Evolutionary conservation across 228 moss, liverwort and hornwort genomes (phyloP).

Genomic region (Sphagnum fallax): DNA sequence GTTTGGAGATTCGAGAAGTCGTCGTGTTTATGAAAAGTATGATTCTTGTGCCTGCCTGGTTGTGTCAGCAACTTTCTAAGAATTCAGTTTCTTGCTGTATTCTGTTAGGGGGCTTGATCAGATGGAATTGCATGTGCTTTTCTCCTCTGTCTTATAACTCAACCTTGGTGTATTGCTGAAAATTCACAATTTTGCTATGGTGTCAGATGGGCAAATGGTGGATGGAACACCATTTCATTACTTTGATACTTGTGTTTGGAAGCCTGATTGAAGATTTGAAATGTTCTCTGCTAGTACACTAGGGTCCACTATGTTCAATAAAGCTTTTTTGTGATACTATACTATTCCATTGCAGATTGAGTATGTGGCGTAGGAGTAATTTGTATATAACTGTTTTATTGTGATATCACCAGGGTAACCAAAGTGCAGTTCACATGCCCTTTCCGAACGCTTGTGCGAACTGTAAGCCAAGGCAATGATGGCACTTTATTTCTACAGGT

Average conservation of each 20-base stretch:
- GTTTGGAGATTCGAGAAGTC: conserved; percentile 74
- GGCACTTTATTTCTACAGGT: conserved; percentile 86
- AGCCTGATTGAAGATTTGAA: too few relatives aligned
- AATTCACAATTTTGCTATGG: too few relatives aligned
- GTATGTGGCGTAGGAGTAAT: too few relatives aligned
- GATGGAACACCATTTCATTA: too few relatives aligned
- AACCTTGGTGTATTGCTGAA: too few relatives aligned
- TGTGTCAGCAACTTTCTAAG: not conserved
- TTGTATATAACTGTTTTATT: not conserved
- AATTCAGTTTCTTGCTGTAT: not conserved
- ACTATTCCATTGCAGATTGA: too few relatives aligned
- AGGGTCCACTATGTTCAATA: too few relatives aligned
- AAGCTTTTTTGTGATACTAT: too few relatives aligned
- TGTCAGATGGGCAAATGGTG: too few relatives aligned
- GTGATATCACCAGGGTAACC: conserved; percentile 38
- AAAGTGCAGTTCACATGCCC: conserved; percentile 84
- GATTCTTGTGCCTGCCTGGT: not conserved
- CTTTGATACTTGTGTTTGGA: too few relatives aligned
- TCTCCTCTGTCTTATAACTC: too few relatives aligned
- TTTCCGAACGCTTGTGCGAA: conserved; percentile 67
- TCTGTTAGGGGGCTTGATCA: not conserved
- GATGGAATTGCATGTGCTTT: not conserved
- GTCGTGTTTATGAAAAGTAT: conserved; percentile 72
- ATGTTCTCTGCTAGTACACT: too few relatives aligned
- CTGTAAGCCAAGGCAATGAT: conserved; percentile 90